phyloP scores from a whole-genome alignment of 108 stramenopile genomes.

The Nitzschia sp. region DNA sequence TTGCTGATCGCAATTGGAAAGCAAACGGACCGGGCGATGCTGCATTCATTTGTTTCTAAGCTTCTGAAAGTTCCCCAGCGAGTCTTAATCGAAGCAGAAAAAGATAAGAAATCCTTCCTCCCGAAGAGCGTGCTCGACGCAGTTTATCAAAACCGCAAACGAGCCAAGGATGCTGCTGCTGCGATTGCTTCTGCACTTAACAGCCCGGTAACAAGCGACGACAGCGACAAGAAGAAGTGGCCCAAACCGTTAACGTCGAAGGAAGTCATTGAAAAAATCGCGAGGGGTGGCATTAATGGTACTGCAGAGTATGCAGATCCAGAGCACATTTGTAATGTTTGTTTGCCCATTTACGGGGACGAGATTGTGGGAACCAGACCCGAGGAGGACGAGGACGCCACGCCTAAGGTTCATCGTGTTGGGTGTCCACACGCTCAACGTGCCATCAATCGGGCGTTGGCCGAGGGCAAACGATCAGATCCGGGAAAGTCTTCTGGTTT shows the following conservation, averaged over 20 bases:
- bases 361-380: conserved; percentile 77
- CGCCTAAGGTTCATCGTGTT: conserved; percentile 68
- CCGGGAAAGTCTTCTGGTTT: conserved; percentile 10
- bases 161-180: conserved; percentile 43
- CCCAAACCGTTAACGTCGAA: not conserved
- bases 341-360: conserved; percentile 81
- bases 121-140: conserved; percentile 50
- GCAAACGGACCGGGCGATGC: conserved; percentile 57
- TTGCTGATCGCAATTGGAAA: conserved; percentile 71
- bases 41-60: conserved; percentile 69
- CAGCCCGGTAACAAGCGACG: not conserved
- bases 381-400: conserved; percentile 33
- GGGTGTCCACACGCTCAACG: conserved; percentile 76
- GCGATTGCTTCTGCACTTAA: conserved; percentile 30
- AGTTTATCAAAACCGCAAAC: conserved; percentile 42
- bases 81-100: conserved; percentile 50
- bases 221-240: conserved; percentile 2
- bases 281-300: not conserved
- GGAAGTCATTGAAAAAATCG: not conserved
- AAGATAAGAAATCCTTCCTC: conserved; percentile 19
- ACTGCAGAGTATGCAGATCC: conserved; percentile 68
- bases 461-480: conserved; percentile 24
- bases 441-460: conserved; percentile 62
- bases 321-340: conserved; percentile 70
- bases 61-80: conserved; percentile 74